Evolutionary conservation across 1,284 basidiomycete species (phyloP).

Genomic region (Volvariella volvacea): DNA sequence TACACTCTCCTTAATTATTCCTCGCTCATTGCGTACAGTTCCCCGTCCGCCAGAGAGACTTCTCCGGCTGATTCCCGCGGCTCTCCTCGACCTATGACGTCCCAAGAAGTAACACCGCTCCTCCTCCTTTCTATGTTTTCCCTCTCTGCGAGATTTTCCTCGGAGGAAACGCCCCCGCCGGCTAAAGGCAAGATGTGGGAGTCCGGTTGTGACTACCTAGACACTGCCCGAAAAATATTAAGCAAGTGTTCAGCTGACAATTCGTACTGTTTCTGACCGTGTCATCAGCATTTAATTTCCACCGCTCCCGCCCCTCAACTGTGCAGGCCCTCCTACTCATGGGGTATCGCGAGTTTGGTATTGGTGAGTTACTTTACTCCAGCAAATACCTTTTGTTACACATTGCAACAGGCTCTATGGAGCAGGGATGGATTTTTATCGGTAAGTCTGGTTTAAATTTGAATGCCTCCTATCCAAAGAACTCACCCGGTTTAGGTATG

Average conservation of each 20-base stretch:
- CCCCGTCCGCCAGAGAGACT: too few relatives aligned
- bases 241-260: constrained; percentile 32
- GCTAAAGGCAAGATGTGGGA: constrained; percentile 61
- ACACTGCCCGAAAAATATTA: constrained; percentile 61
- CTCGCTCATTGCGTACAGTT: neutral
- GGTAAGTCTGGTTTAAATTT: constrained; percentile 33
- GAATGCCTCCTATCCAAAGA: constrained; percentile 15
- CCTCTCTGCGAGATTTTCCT: constrained; percentile 65
- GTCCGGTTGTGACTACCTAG: constrained; percentile 62
- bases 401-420: constrained; percentile 43
- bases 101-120: constrained; percentile 62
- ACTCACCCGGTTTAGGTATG: constrained; percentile 44
- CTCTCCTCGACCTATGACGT: constrained; percentile 38
- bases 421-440: constrained; percentile 77
- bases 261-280: neutral
- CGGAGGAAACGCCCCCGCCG: constrained; percentile 38
- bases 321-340: constrained; percentile 75
- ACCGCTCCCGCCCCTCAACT: constrained; percentile 60
- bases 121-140: constrained; percentile 76
- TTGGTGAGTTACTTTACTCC: constrained; percentile 34
- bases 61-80: constrained; percentile 5
- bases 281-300: constrained; percentile 52
- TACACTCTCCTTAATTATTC: neutral
- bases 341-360: constrained; percentile 78
- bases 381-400: constrained; percentile 1